These are phyloP conservation scores for Nicotiana otophora DNA, from an alignment of 257 asterid genomes.

Conservation along the genomic window DNA sequence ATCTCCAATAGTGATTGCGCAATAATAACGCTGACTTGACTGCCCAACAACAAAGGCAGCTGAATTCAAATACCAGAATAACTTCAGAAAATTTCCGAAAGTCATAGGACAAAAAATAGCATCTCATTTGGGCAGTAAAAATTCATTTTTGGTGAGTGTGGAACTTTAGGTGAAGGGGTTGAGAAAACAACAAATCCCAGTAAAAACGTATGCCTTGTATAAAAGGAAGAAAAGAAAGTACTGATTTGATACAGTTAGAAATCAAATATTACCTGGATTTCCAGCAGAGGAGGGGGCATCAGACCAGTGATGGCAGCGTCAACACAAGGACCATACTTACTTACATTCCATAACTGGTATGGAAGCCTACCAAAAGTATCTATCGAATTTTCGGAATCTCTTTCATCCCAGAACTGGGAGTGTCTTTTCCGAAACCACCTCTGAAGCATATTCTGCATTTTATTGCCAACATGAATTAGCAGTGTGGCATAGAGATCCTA, in stretches of 20 bases:
- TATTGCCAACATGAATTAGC: neutral
- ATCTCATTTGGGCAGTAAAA: neutral
- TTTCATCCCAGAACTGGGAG: slow-evolving; percentile 50
- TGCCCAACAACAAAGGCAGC: slow-evolving; percentile 95
- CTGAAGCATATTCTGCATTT: slow-evolving; percentile 59
- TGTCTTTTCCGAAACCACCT: slow-evolving; percentile 50
- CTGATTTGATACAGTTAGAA: neutral
- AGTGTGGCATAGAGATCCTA: neutral
- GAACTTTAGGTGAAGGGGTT: neutral
- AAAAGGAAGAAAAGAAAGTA: slow-evolving; percentile 5
- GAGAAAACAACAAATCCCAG: neutral
- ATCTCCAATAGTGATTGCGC: slow-evolving; percentile 83
- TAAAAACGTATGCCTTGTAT: neutral
- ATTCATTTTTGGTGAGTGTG: neutral
- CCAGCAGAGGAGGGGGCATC: slow-evolving; percentile 98
- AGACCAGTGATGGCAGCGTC: slow-evolving; percentile 94
- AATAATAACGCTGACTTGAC: slow-evolving; percentile 84
- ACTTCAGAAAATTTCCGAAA: slow-evolving; percentile 48
- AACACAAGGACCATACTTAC: slow-evolving; percentile 77
- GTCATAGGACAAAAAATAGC: slow-evolving; percentile 16
- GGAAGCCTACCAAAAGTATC: slow-evolving; percentile 49
- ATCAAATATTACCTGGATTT: slow-evolving; percentile 55
- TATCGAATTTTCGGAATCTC: slow-evolving; percentile 34
- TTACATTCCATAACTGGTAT: slow-evolving; percentile 84
- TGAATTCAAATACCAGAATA: slow-evolving; percentile 75